Base-by-base conservation (phyloP, 768 basidiomycete genomes). In the Pleurotus djamor region DNA sequence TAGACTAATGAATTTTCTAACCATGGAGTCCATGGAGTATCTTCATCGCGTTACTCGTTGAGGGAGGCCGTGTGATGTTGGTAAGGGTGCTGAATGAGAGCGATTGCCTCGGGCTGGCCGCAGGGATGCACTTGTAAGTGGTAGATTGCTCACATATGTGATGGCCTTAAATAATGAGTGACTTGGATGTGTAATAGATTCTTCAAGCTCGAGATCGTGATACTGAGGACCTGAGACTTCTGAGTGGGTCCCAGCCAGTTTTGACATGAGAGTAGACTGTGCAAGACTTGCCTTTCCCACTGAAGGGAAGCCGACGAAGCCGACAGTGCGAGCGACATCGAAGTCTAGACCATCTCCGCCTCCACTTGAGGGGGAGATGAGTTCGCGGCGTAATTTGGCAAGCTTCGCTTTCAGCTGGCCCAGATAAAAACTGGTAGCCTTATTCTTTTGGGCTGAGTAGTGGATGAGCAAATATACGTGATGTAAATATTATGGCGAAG, bases 361-460 rank as follows among this genome's bases (percentile, higher is more conserved):
- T 0, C 96, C 95, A 36, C 87, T 87, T 16, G 81, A 73, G 4
- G 89, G 78, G 0, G 84, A 80, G 65, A 99, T 94, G 57, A 99
- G 85, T 71, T 99, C 97, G 59, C 97, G 85, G 62, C 94, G 83
- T 48, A 98, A 89, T 72, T 99, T 99, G 52, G 97, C 97, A 54
- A 99, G 87, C 73, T 99, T 99, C 59, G 97, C 96, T 74, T 98
- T 98, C 71, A 98, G 87, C 77, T 96, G 93, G 56, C 96, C 96
- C 60, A 97, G 76, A 78, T 96, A 94, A 74, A 96, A 96, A 77
- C 92, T 94, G 65, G 92, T 94, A 77, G 92, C 92, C 85, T 94
- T 94, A 75, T 94, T 94, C 74, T 94, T 94, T 81, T 94, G 92
- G 69, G 92, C 92, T 94, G 21, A 72, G 59, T 60, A 69, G 57